Percentiles rank a stretch among this genome's conserved stretches.
Evolutionary conservation across 2,329 filamentous ascomycete species (phyloP).

Genomic region (Pseudogymnoascus pannorum): DNA sequence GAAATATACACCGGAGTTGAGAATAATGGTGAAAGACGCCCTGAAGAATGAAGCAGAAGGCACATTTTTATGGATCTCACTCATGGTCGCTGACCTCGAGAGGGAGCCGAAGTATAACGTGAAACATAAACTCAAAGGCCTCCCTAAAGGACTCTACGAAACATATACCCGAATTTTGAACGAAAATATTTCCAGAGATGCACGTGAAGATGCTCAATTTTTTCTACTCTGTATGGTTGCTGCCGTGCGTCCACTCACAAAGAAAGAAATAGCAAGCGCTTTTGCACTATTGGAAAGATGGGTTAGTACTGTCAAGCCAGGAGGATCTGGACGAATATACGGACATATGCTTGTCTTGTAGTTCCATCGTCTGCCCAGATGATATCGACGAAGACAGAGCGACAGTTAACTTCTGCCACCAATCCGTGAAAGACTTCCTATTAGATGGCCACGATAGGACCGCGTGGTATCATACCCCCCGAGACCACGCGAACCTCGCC

Average conservation of each 20-base stretch:
- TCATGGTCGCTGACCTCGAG: not conserved
- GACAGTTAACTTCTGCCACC: not conserved
- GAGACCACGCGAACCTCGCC: not conserved
- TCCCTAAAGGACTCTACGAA: not conserved
- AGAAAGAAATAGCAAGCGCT: not conserved
- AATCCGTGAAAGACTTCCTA: not conserved
- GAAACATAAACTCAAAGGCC: not conserved
- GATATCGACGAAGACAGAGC: accelerated
- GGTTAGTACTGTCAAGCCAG: not conserved
- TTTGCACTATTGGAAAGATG: not conserved
- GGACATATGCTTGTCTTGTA: not conserved
- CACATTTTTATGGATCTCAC: not conserved
- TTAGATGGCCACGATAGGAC: not conserved
- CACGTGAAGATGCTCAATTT: not conserved
- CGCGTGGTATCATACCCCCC: not conserved
- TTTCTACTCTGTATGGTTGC: not conserved
- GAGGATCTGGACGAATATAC: not conserved
- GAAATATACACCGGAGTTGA: not conserved
- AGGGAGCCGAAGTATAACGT: not conserved
- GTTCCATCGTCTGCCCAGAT: not conserved
- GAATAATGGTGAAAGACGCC: not conserved
- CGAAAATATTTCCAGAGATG: not conserved
- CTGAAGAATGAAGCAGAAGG: not conserved
- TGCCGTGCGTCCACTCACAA: not conserved
- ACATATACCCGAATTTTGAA: not conserved